phyloP scores from a whole-genome alignment of 2,329 filamentous ascomycete species.

The Neobulgaria alba region DNA sequence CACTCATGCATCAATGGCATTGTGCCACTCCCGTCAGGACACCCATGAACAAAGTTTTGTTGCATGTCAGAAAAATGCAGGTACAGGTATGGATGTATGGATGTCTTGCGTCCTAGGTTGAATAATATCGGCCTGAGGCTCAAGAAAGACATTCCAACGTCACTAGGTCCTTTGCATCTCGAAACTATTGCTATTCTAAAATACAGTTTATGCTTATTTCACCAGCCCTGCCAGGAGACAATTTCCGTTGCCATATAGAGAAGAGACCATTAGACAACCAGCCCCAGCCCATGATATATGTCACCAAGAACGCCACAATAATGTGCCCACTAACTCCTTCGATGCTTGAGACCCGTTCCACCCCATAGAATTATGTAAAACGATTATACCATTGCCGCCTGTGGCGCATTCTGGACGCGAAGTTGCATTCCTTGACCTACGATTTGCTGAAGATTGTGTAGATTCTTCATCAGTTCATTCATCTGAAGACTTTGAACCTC shows the following conservation, averaged over 20 bases:
- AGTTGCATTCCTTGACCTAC: constrained; percentile 12
- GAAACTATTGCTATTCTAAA: no score
- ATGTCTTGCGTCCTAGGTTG: neutral
- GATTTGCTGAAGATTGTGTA: constrained; percentile 18
- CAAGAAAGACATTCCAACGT: no score
- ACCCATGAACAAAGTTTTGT: no score
- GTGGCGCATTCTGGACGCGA: constrained; percentile 13
- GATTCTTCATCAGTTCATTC: constrained; percentile 13
- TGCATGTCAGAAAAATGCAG: neutral
- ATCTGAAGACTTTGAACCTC: constrained; percentile 35
- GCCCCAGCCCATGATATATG: no score
- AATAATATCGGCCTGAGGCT: neutral
- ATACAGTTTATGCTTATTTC: no score
- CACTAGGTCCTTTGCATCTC: no score
- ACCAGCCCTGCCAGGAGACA: no score
- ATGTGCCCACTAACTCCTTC: constrained; percentile 1
- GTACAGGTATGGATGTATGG: neutral
- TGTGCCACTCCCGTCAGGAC: no score
- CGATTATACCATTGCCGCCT: constrained; percentile 4
- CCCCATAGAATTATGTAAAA: neutral
- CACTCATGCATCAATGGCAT: no score
- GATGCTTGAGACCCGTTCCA: neutral
- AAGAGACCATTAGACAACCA: no score
- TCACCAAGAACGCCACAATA: no score
- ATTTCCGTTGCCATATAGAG: no score